These are phyloP conservation scores for Coriolopsis trogii DNA, from an alignment of 1,284 basidiomycete species.

Conservation along the genomic window DNA sequence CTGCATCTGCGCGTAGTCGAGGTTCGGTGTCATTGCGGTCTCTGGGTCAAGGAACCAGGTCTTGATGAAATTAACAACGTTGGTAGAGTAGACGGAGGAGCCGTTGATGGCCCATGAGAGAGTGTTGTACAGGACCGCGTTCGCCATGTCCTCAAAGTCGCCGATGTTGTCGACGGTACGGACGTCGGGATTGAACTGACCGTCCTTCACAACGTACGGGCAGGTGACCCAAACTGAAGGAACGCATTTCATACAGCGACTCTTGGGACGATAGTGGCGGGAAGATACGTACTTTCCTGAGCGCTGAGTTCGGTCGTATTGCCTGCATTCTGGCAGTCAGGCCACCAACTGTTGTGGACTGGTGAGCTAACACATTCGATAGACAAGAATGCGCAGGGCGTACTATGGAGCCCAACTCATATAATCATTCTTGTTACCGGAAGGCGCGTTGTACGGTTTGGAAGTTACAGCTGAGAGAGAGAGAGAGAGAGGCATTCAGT, in stretches of 20 bases:
- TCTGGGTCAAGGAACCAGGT: conserved; percentile 61
- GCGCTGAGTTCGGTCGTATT: conserved; percentile 48
- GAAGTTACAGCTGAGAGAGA: conserved; percentile 41
- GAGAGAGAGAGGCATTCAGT: background rate
- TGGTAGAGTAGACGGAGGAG: conserved; percentile 37
- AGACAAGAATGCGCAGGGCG: conserved; percentile 30
- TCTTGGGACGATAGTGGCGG: background rate
- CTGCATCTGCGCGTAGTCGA: conserved; percentile 65
- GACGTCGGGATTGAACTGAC: conserved; percentile 52
- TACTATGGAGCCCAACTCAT: conserved; percentile 62
- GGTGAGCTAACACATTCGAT: conserved; percentile 4
- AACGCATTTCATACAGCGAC: too few species aligned
- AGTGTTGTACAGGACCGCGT: conserved; percentile 64
- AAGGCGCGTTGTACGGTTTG: conserved; percentile 43
- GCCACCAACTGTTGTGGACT: conserved; percentile 56
- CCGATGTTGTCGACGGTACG: conserved; percentile 48
- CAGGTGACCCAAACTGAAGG: conserved; percentile 48
- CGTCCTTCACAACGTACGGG: conserved; percentile 57
- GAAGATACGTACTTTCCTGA: conserved; percentile 43
- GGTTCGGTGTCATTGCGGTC: conserved; percentile 67
- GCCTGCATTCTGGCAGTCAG: conserved; percentile 48
- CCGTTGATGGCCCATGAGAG: conserved; percentile 55
- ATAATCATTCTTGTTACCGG: conserved; percentile 50
- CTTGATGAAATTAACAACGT: conserved; percentile 48
- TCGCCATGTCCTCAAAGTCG: conserved; percentile 54